Percentiles rank a stretch among this genome's conserved stretches.
These are phyloP conservation scores for Primulina eburnea DNA, from an alignment of 257 asterid species.

Conservation along the genomic window DNA sequence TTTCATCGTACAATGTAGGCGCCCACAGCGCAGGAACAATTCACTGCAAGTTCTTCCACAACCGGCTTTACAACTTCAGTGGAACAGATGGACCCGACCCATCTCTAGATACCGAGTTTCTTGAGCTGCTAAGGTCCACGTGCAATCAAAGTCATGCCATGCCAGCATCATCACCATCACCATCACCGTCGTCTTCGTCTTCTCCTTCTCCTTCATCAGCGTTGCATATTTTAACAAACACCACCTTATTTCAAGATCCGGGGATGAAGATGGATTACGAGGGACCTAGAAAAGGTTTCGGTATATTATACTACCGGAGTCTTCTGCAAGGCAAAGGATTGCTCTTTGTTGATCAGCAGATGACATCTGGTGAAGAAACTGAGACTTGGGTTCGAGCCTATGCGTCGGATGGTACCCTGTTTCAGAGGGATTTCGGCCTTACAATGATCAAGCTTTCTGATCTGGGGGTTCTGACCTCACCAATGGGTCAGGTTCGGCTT, in stretches of 20 bases:
- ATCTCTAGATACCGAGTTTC: constrained; percentile 54
- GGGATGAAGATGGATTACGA: constrained; percentile 55
- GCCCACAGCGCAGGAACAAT: constrained; percentile 79
- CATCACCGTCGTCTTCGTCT: constrained; percentile 21
- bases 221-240: not conserved
- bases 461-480: constrained; percentile 39
- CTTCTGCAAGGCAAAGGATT: constrained; percentile 63
- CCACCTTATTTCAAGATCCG: not conserved
- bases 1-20: constrained; percentile 32
- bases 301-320: constrained; percentile 58
- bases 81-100: constrained; percentile 45
- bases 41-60: constrained; percentile 56
- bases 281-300: constrained; percentile 64
- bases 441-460: constrained; percentile 74
- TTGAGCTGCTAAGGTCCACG: constrained; percentile 38
- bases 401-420: constrained; percentile 53
- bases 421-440: constrained; percentile 53
- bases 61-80: constrained; percentile 52
- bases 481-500: constrained; percentile 56
- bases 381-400: constrained; percentile 54
- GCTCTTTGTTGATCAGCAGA: constrained; percentile 66
- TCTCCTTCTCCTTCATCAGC: constrained; percentile 40
- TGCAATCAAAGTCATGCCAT: constrained; percentile 39
- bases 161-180: constrained; percentile 28
- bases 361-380: constrained; percentile 53